Conservation (phyloP, 2,329 filamentous ascomycete genomes). For the Aphanoascus verrucosus region DNA sequence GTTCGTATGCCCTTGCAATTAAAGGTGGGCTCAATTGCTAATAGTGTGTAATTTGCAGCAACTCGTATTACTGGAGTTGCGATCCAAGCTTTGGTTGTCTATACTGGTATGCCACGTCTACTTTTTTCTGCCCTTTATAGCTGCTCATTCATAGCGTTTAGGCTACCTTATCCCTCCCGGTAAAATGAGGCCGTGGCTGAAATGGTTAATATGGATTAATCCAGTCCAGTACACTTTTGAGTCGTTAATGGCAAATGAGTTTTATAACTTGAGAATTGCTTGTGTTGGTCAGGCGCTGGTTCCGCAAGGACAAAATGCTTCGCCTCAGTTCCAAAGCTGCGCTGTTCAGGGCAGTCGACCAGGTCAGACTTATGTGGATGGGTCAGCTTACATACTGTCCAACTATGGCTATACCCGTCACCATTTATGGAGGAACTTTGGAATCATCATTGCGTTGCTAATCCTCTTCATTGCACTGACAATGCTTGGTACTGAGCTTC, state of each 20-base stretch:
- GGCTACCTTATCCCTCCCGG: conserved; percentile 54
- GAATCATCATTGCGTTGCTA: conserved; percentile 67
- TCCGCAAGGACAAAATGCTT: conserved; percentile 40
- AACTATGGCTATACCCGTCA: conserved; percentile 46
- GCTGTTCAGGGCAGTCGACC: conserved; percentile 47
- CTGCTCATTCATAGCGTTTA: conserved; percentile 13
- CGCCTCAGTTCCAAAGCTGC: conserved; percentile 47
- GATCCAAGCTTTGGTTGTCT: conserved; percentile 46
- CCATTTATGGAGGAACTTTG: conserved; percentile 63
- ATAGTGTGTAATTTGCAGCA: conserved; percentile 20
- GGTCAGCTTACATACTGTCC: conserved; percentile 46
- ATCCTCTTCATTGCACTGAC: conserved; percentile 65
- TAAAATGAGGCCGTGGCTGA: conserved; percentile 54
- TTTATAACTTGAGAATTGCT: conserved; percentile 46
- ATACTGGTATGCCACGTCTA: conserved; percentile 35
- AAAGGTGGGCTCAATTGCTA: conserved; percentile 3
- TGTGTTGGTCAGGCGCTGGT: conserved; percentile 49
- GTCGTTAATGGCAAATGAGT: conserved; percentile 59
- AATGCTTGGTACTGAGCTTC: conserved; percentile 64
- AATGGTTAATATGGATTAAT: conserved; percentile 55
- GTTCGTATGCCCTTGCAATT: conserved; percentile 19
- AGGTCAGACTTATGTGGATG: conserved; percentile 43
- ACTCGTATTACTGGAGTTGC: conserved; percentile 41
- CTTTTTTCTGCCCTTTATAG: not conserved
- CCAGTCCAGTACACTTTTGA: conserved; percentile 62